Conservation (phyloP, 208 protist genomes). For the Trypanosoma scelopori region DNA sequence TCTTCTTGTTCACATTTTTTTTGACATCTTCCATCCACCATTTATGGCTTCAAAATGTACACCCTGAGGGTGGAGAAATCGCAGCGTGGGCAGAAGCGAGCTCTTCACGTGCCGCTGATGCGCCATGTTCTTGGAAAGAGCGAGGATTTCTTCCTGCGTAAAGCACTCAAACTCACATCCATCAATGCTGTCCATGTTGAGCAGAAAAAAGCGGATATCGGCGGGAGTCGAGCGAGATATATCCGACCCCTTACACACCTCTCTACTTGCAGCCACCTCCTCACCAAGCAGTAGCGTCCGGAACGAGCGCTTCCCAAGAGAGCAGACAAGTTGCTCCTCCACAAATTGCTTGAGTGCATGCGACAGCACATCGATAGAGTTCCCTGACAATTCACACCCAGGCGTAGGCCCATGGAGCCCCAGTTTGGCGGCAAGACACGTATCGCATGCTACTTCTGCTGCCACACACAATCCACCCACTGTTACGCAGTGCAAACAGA, state of each 20-base stretch:
- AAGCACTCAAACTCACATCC: conserved; percentile 52
- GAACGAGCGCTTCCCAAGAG: conserved; percentile 44
- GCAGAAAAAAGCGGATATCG: conserved; percentile 44
- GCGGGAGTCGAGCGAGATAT: conserved; percentile 26
- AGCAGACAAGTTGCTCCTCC: conserved; percentile 25
- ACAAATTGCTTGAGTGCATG: conserved; percentile 45
- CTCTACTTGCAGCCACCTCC: conserved; percentile 23
- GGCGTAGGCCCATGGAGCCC: conserved; percentile 13
- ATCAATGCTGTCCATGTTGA: conserved; percentile 52
- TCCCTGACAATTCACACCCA: conserved; percentile 2
- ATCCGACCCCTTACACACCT: conserved; percentile 14
- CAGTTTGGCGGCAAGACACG: conserved; percentile 37
- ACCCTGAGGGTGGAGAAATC: conserved; percentile 27
- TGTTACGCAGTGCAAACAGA: conserved; percentile 50
- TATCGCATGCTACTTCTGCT: conserved; percentile 55
- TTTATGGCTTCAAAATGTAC: background rate
- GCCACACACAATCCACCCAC: conserved; percentile 56
- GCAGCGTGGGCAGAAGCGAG: conserved; percentile 42
- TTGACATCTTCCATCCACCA: no score
- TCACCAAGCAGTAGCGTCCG: conserved; percentile 48
- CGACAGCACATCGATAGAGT: conserved; percentile 34
- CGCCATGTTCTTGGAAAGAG: conserved; percentile 38
- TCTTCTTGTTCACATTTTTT: conserved; percentile 1
- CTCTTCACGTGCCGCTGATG: conserved; percentile 23
- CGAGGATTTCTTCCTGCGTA: conserved; percentile 46